Evolutionary conservation across 257 asterid genomes (phyloP).

Genomic region (Fraxinus quadrangulata): DNA sequence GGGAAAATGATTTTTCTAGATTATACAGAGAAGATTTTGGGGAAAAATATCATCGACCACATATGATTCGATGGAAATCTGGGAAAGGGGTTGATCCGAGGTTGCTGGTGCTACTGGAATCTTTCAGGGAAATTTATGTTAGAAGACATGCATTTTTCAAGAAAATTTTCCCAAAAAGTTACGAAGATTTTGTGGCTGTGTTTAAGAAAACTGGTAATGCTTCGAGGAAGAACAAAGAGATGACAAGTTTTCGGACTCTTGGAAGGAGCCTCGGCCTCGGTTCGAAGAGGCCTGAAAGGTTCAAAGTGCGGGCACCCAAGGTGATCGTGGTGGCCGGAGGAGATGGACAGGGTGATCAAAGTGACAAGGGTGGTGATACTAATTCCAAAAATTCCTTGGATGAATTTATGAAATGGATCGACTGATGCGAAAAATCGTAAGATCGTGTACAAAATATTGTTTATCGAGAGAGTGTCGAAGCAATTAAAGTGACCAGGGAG

Average conservation of each 20-base stretch:
- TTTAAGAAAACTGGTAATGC: slow-evolving; percentile 36
- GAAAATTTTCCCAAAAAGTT: slow-evolving; percentile 35
- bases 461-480: background rate
- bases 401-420: background rate
- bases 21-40: slow-evolving; percentile 18
- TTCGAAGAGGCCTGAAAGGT: slow-evolving; percentile 36
- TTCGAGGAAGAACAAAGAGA: slow-evolving; percentile 30
- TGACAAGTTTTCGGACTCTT: slow-evolving; percentile 32
- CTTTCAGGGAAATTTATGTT: slow-evolving; percentile 41
- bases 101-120: slow-evolving; percentile 40
- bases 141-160: slow-evolving; percentile 40
- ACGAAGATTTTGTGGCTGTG: slow-evolving; percentile 34
- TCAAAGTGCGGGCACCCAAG: slow-evolving; percentile 47
- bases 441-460: background rate
- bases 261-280: slow-evolving; percentile 55
- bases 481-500: background rate
- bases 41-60: slow-evolving; percentile 12
- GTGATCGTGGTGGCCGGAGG: slow-evolving; percentile 33
- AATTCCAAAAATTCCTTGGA: slow-evolving; percentile 11
- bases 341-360: slow-evolving; percentile 13
- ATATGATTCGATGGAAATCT: slow-evolving; percentile 53
- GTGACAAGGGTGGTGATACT: slow-evolving; percentile 1
- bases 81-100: slow-evolving; percentile 49
- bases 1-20: background rate
- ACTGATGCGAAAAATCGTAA: background rate